These are phyloP conservation scores for Backusella psychrophila DNA, from an alignment of 192 early-diverging fungal species.

Conservation along the genomic window DNA sequence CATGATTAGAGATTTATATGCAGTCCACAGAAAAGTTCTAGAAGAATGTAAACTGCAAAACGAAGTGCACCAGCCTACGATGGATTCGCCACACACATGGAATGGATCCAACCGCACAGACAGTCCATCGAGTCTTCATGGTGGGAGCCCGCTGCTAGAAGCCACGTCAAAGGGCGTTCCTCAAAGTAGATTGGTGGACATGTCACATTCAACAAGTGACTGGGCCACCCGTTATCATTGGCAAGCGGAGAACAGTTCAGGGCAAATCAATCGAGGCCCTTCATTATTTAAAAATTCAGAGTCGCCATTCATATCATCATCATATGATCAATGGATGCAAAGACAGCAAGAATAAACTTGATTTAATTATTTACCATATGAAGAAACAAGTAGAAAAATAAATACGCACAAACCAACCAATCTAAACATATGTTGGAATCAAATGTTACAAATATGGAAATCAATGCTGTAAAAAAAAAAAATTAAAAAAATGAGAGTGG, in stretches of 20 bases:
- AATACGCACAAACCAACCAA: not conserved
- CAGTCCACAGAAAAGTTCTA: slow-evolving; percentile 4
- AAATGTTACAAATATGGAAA: not conserved
- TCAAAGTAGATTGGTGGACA: not conserved
- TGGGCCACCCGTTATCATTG: not conserved
- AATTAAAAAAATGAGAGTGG: no score
- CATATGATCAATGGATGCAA: not conserved
- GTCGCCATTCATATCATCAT: not conserved
- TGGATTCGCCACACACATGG: not conserved
- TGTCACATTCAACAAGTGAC: not conserved
- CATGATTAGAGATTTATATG: slow-evolving; percentile 47
- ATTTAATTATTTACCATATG: not conserved
- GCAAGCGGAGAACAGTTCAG: not conserved
- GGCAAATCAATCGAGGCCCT: not conserved
- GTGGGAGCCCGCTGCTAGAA: no score
- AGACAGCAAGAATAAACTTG: not conserved
- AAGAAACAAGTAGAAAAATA: not conserved
- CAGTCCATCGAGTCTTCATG: not conserved
- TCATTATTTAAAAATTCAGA: not conserved
- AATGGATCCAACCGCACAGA: not conserved
- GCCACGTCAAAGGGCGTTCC: not conserved
- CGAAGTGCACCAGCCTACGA: no score
- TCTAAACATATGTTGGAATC: not conserved
- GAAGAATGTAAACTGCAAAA: not conserved
- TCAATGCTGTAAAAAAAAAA: not conserved